These are phyloP conservation scores for Fragilaria crotonensis DNA, from an alignment of 108 stramenopile species.

Conservation along the genomic window DNA sequence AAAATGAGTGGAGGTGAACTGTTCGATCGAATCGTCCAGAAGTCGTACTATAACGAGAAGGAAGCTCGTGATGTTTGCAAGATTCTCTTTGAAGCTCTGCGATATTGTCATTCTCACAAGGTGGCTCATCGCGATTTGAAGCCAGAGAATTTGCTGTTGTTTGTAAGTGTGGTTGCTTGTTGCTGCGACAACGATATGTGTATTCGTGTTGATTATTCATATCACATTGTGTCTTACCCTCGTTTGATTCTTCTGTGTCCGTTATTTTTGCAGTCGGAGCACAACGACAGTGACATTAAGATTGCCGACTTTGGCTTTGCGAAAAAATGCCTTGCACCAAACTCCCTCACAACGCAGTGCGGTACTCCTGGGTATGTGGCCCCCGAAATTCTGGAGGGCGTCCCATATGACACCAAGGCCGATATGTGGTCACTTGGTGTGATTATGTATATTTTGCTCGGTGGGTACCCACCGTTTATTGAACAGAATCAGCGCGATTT, in stretches of 20 bases:
- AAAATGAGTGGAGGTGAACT: slow-evolving; percentile 86
- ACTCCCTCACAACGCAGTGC: slow-evolving; percentile 85
- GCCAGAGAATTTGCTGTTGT: slow-evolving; percentile 83
- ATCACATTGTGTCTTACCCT: background rate
- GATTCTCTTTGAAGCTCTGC: slow-evolving; percentile 68
- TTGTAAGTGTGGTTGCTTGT: slow-evolving; percentile 14
- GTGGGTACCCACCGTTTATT: slow-evolving; percentile 93
- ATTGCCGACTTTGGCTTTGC: slow-evolving; percentile 99
- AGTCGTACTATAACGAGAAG: slow-evolving; percentile 78
- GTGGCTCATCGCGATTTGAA: slow-evolving; percentile 89
- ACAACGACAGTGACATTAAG: slow-evolving; percentile 88
- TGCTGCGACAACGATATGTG: no score
- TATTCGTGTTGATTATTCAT: no score
- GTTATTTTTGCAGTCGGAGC: slow-evolving; percentile 23
- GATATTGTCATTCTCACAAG: slow-evolving; percentile 70
- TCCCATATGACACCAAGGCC: slow-evolving; percentile 77
- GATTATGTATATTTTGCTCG: slow-evolving; percentile 89
- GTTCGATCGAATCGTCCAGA: slow-evolving; percentile 88
- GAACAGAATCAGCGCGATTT: slow-evolving; percentile 92
- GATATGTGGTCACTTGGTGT: slow-evolving; percentile 97
- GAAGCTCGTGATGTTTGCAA: slow-evolving; percentile 67
- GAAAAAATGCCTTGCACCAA: slow-evolving; percentile 64
- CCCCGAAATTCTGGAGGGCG: slow-evolving; percentile 84
- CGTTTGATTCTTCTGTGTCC: background rate
- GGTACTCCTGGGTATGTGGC: slow-evolving; percentile 94